Evolutionary conservation across 192 early-diverging fungal species (phyloP), one percentile per base, ranked within the genome.

Genomic region (Entrophospora sp.): DNA sequence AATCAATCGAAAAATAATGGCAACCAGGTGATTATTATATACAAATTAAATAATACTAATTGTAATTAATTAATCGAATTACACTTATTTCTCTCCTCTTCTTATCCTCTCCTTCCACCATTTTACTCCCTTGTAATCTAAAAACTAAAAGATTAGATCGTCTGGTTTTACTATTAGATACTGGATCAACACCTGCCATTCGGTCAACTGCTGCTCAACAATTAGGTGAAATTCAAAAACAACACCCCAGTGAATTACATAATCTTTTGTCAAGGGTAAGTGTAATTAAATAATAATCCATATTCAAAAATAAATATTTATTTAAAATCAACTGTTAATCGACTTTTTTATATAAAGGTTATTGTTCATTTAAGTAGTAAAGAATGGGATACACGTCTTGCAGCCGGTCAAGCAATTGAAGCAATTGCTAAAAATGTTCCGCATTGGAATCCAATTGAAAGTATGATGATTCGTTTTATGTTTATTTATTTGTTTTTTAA

Each of bases 361-460:
- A 68, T 94, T 2, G 86, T 89, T 30, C 89, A 94, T 66, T 73
- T 99, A 1, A 81, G 93, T 31, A 93, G 87, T 71, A 87, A 87
- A 70, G 83, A 82, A 66, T 99, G 97, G 97, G 94, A 93, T 48
- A 95, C 95, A 14, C 92, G 97, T 3, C 83, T 89, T 34, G 97
- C 97, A n/a, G 94, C 94, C 0, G 91, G 89, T 2, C 81, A 87
- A 40, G 94, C 97, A 6, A 72, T 99, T 6, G 91, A 94, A 57
- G 88, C 90, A 5, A 96, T 99, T 67, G 91, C 92, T 44, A 74
- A 81, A 37, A 90, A 95, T 73, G 93, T 99, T 3, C 81, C 87
- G 28, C 84, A 85, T 32, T 99, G 94, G 93, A 79, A 88, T 63
- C 87, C 91, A 6, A 64, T 59, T 4, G 66, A 71, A 46, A 67